Conservation (phyloP, 441 rosid genomes). For the Erysimum cheiri region DNA sequence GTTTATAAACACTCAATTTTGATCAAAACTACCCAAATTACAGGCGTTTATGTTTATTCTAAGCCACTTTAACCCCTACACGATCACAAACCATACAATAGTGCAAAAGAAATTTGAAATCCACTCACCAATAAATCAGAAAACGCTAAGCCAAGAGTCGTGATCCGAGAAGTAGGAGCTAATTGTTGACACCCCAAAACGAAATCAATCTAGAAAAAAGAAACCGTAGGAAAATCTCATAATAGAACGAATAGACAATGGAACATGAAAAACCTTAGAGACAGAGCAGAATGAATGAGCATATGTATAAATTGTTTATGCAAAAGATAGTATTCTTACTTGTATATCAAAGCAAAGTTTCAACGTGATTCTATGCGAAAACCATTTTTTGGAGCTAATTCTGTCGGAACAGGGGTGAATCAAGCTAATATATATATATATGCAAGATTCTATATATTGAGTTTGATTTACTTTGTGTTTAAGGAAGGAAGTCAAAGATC, state of each 20-base stretch:
- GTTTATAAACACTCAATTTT: constrained; percentile 2
- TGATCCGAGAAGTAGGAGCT: neutral
- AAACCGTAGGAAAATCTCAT: neutral
- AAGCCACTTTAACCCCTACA: neutral
- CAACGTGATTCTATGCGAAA: constrained; percentile 13
- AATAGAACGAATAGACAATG: neutral
- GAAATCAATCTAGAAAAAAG: constrained; percentile 3
- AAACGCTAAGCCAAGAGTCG: constrained; percentile 12
- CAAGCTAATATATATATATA: constrained; percentile 32
- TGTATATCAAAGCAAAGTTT: constrained; percentile 25
- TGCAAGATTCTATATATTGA: constrained; percentile 22
- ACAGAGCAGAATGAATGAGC: constrained; percentile 4
- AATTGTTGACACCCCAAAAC: neutral
- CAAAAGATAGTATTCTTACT: constrained; percentile 33
- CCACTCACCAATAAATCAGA: neutral
- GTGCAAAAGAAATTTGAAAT: neutral
- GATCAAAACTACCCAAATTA: neutral
- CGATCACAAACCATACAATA: constrained; percentile 4
- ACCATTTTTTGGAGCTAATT: neutral
- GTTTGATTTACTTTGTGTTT: constrained; percentile 33
- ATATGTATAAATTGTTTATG: neutral
- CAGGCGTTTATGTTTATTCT: neutral
- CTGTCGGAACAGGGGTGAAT: constrained; percentile 15
- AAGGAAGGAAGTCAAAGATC: constrained; percentile 38
- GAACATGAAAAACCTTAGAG: neutral